Conservation (phyloP, 306 rosid genomes). For the Cucumis hystrix region DNA sequence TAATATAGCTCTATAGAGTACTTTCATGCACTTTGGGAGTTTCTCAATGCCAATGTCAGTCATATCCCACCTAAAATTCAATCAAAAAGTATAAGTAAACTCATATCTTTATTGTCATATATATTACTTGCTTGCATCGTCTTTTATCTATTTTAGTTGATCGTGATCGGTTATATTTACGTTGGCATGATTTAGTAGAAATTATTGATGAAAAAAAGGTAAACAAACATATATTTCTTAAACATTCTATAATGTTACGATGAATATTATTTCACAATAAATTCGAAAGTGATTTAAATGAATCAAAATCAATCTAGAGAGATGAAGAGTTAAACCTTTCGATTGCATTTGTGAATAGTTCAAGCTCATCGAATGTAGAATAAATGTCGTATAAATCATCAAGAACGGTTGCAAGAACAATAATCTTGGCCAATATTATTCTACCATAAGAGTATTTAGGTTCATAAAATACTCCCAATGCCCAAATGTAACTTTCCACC, state of each 20-base stretch:
- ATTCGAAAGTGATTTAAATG: too few species aligned
- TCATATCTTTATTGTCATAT: too few species aligned
- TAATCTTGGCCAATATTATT: not conserved
- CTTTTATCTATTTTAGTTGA: too few species aligned
- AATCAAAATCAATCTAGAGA: not conserved
- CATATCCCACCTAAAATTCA: constrained; percentile 14
- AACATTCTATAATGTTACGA: too few species aligned
- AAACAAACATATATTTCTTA: too few species aligned
- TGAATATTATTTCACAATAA: too few species aligned
- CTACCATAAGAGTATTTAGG: constrained; percentile 1
- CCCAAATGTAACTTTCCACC: constrained; percentile 13
- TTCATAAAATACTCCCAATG: constrained; percentile 17
- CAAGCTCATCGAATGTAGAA: not conserved
- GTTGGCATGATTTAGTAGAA: too few species aligned
- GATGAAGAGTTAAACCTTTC: not conserved
- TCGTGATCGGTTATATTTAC: not conserved
- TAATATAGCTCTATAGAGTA: not conserved
- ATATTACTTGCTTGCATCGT: too few species aligned
- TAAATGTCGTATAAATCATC: not conserved
- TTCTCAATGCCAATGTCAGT: not conserved
- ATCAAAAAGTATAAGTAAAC: not conserved
- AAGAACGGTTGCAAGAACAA: too few species aligned
- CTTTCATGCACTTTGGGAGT: not conserved
- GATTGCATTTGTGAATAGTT: not conserved
- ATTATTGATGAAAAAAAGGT: too few species aligned